Percentiles rank a stretch among this genome's conserved stretches.
These are phyloP conservation scores for Linaria vulgaris DNA, from an alignment of 257 asterid species.

Conservation along the genomic window DNA sequence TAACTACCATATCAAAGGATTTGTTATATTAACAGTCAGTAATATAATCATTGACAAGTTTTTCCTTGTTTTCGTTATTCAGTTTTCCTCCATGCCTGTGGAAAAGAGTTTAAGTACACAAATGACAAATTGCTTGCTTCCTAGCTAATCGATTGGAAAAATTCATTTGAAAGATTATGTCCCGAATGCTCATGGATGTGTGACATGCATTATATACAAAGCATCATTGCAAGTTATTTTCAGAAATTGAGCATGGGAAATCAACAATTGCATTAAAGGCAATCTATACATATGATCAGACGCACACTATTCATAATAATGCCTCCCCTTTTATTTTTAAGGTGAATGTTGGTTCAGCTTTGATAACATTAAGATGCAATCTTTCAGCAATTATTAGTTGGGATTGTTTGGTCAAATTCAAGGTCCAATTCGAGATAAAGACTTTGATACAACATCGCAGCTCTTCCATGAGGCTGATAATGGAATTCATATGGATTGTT, in stretches of 20 bases:
- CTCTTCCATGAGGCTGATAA: too few species aligned
- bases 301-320: neutral
- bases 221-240: neutral
- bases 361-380: neutral
- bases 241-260: neutral
- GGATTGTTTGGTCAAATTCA: neutral
- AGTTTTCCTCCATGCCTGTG: neutral
- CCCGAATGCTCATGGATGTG: too few species aligned
- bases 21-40: too few species aligned
- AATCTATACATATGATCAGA: neutral
- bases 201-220: too few species aligned
- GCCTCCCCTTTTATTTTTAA: neutral
- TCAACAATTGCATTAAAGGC: neutral
- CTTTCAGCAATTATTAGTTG: neutral
- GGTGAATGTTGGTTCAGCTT: neutral
- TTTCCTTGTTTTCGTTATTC: too few species aligned
- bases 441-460: too few species aligned
- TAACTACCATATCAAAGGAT: too few species aligned
- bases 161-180: neutral
- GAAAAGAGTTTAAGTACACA: neutral
- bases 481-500: neutral
- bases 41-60: neutral
- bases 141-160: neutral
- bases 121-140: neutral
- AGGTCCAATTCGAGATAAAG: too few species aligned